These are phyloP conservation scores for Sporobolomyces roseus DNA, from an alignment of 768 basidiomycete genomes.

Conservation along the genomic window DNA sequence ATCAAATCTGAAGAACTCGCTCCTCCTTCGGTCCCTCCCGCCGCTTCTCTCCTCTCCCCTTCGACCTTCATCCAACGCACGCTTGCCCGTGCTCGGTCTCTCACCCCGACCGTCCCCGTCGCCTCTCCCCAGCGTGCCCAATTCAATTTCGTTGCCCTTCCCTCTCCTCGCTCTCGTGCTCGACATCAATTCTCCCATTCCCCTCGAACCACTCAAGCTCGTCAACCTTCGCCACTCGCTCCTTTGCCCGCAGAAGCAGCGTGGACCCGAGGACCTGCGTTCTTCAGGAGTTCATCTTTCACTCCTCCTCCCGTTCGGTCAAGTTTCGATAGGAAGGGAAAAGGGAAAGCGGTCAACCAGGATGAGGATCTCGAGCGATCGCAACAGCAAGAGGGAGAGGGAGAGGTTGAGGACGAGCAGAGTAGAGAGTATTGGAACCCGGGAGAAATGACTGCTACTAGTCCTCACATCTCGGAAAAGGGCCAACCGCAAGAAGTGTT, in stretches of 20 bases:
- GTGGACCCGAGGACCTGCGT: conserved; percentile 36
- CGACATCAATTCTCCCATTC: not conserved
- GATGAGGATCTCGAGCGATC: not conserved
- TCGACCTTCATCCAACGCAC: not conserved
- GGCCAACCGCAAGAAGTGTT: too few species aligned
- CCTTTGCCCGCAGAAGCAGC: not conserved
- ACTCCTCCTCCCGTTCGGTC: conserved; percentile 21
- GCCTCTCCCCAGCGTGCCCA: not conserved
- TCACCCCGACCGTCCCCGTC: not conserved
- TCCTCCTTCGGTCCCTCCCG: not conserved
- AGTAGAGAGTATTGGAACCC: conserved; percentile 21
- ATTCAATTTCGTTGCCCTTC: conserved; percentile 19
- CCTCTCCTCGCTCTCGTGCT: conserved; percentile 1
- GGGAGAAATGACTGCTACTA: conserved; percentile 11
- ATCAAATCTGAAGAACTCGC: conserved; percentile 1
- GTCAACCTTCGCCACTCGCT: not conserved
- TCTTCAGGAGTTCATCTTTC: conserved; percentile 33
- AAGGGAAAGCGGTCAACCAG: conserved; percentile 2
- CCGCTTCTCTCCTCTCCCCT: conserved; percentile 1
- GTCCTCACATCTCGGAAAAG: conserved; percentile 16
- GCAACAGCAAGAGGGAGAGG: not conserved
- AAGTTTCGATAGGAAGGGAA: conserved; percentile 7
- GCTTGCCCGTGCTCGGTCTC: not conserved
- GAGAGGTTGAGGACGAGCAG: conserved; percentile 1
- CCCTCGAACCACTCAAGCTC: not conserved